phyloP scores from a whole-genome alignment of 257 asterid species.

The Cruciata laevipes region DNA sequence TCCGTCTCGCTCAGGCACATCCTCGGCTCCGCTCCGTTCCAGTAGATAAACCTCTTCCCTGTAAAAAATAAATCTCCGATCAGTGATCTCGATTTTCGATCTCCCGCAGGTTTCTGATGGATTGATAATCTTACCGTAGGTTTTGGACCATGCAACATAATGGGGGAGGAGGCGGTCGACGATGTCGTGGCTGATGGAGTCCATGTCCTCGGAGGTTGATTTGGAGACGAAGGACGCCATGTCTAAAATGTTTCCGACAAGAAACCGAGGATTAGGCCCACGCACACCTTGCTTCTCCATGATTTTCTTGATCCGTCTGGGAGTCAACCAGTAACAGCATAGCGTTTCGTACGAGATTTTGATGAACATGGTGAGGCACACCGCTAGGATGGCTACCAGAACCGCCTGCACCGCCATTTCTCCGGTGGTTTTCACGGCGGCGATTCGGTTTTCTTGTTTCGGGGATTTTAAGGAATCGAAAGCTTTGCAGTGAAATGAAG shows the following conservation, averaged over 20 bases:
- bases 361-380: slow-evolving; percentile 19
- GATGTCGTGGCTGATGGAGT: slow-evolving; percentile 54
- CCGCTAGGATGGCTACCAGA: slow-evolving; percentile 6
- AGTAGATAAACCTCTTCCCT: slow-evolving; percentile 72
- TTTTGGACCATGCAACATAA: slow-evolving; percentile 62
- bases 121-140: slow-evolving; percentile 40
- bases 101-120: not conserved
- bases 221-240: slow-evolving; percentile 49
- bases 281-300: slow-evolving; percentile 86
- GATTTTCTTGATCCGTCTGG: slow-evolving; percentile 62
- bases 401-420: slow-evolving; percentile 30
- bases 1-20: slow-evolving; percentile 66
- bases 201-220: slow-evolving; percentile 70
- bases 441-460: not conserved
- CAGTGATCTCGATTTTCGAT: too few relatives aligned
- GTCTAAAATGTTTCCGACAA: slow-evolving; percentile 69
- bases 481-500: not conserved
- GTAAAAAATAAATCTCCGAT: not conserved
- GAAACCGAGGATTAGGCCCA: slow-evolving; percentile 79
- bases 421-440: not conserved
- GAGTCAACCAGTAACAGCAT: slow-evolving; percentile 57
- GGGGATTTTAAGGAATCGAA: not conserved
- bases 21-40: slow-evolving; percentile 89
- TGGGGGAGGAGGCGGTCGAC: slow-evolving; percentile 87
- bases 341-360: slow-evolving; percentile 42